Conservation (phyloP, 1,139 yeast genomes). For the Diutina sp. region DNA sequence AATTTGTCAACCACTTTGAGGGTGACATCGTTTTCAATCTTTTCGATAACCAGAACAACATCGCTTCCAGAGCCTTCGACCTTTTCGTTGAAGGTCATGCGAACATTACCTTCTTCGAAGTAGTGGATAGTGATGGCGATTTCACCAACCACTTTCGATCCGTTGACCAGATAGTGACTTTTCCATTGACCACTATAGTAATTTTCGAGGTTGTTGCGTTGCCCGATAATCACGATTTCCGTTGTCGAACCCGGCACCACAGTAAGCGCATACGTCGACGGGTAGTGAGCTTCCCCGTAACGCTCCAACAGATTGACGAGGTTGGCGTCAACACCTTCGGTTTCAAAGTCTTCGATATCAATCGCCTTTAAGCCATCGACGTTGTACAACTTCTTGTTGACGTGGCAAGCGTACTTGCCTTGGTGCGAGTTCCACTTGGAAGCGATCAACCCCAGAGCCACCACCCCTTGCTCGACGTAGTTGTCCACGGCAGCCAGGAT, state of each 20-base stretch:
- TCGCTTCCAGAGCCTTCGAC: slow-evolving; percentile 18
- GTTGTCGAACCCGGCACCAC: slow-evolving; percentile 26
- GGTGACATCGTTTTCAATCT: slow-evolving; percentile 52
- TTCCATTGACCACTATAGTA: slow-evolving; percentile 89
- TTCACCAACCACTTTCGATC: slow-evolving; percentile 7
- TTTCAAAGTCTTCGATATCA: slow-evolving; percentile 32
- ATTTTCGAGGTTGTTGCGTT: slow-evolving; percentile 61
- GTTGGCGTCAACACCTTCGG: slow-evolving; percentile 13
- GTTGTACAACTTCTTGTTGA: slow-evolving; percentile 37
- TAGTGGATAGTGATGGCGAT: slow-evolving; percentile 65
- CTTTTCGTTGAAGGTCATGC: slow-evolving; percentile 40
- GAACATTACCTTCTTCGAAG: slow-evolving; percentile 91
- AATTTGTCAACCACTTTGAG: slow-evolving; percentile 50
- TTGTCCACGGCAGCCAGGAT: slow-evolving; percentile 19
- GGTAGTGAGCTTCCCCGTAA: slow-evolving; percentile 39
- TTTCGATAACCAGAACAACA: slow-evolving; percentile 39
- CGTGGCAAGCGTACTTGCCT: slow-evolving; percentile 23
- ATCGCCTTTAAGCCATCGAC: slow-evolving; percentile 40
- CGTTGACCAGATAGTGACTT: slow-evolving; percentile 39
- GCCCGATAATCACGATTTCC: slow-evolving; percentile 46
- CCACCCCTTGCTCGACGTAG: slow-evolving; percentile 17
- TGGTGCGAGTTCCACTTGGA: slow-evolving; percentile 17
- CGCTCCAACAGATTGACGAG: slow-evolving; percentile 17
- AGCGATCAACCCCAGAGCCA: slow-evolving; percentile 22
- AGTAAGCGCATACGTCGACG: slow-evolving; percentile 35